phyloP scores from a whole-genome alignment of 495 filamentous ascomycete species.

The Astrothelium subdiscretum region DNA sequence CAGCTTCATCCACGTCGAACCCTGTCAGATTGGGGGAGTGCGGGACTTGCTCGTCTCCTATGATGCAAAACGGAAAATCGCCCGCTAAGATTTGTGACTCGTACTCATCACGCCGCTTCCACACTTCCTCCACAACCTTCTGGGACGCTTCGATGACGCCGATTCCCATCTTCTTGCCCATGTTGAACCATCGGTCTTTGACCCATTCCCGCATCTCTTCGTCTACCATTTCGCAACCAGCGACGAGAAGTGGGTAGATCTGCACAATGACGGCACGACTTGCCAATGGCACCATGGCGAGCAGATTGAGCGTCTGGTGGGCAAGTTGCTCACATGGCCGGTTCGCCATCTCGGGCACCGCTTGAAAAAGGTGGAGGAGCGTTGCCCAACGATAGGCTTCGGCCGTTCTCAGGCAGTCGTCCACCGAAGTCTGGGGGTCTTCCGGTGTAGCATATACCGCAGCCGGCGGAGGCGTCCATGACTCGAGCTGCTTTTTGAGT shows the following conservation, averaged over 20 bases:
- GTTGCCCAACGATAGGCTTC: constrained; percentile 71
- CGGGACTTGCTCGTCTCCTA: neutral
- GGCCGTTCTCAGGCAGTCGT: constrained; percentile 59
- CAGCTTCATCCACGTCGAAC: neutral
- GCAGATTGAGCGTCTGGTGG: constrained; percentile 46
- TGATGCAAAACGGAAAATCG: neutral
- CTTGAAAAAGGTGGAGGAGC: constrained; percentile 64
- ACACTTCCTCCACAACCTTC: constrained; percentile 46
- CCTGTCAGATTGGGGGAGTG: neutral
- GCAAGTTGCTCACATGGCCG: constrained; percentile 46
- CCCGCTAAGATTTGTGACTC: constrained; percentile 16
- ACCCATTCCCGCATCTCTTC: constrained; percentile 61
- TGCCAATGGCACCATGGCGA: constrained; percentile 52
- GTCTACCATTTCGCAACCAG: constrained; percentile 54
- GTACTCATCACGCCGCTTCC: constrained; percentile 40
- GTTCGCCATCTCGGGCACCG: constrained; percentile 63
- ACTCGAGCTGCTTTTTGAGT: constrained; percentile 49
- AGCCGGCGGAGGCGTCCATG: constrained; percentile 48
- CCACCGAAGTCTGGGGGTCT: constrained; percentile 52
- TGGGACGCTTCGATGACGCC: constrained; percentile 58
- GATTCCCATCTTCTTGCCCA: constrained; percentile 55
- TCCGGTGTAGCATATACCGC: constrained; percentile 43
- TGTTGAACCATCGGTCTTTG: constrained; percentile 49
- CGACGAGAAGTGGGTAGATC: constrained; percentile 63
- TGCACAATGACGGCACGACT: constrained; percentile 63